A percentile compares a stretch with the other conserved stretches of the same genome.
These are phyloP conservation scores for Apiospora phragmitis DNA, from an alignment of 2,329 filamentous ascomycete species.

Conservation along the genomic window DNA sequence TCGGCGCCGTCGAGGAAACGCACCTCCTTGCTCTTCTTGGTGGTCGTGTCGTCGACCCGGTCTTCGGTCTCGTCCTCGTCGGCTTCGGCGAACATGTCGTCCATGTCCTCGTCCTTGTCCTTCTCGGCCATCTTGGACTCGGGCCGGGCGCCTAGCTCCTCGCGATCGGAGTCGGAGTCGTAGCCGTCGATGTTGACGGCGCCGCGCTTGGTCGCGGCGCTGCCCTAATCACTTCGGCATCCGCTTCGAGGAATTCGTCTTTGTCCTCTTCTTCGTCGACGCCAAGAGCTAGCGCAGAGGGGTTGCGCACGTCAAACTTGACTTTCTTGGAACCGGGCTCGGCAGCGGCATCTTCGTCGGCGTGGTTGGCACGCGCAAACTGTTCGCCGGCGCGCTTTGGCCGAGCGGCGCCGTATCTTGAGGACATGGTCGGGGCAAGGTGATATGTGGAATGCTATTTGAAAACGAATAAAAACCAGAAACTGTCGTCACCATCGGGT, in stretches of 20 bases:
- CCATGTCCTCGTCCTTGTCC: constrained; percentile 58
- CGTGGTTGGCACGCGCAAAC: constrained; percentile 74
- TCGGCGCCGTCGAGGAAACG: constrained; percentile 57
- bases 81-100: constrained; percentile 82
- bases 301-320: constrained; percentile 93
- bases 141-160: constrained; percentile 47
- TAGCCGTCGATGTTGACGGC: constrained; percentile 97
- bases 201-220: constrained; percentile 78
- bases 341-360: constrained; percentile 48
- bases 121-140: constrained; percentile 34
- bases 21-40: constrained; percentile 65
- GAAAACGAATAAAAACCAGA: background rate
- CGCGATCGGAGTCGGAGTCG: constrained; percentile 90
- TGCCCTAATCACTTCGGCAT: constrained; percentile 88
- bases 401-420: constrained; percentile 65
- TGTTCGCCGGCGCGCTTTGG: constrained; percentile 83
- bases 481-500: constrained; percentile 3
- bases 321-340: constrained; percentile 68
- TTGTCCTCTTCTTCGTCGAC: constrained; percentile 51
- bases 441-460: background rate
- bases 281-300: constrained; percentile 85
- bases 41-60: constrained; percentile 44
- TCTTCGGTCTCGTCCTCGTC: constrained; percentile 61
- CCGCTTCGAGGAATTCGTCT: constrained; percentile 78
- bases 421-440: constrained; percentile 45